Evolutionary conservation across 768 basidiomycete species (phyloP).

Genomic region (Lactarius trivialis): DNA sequence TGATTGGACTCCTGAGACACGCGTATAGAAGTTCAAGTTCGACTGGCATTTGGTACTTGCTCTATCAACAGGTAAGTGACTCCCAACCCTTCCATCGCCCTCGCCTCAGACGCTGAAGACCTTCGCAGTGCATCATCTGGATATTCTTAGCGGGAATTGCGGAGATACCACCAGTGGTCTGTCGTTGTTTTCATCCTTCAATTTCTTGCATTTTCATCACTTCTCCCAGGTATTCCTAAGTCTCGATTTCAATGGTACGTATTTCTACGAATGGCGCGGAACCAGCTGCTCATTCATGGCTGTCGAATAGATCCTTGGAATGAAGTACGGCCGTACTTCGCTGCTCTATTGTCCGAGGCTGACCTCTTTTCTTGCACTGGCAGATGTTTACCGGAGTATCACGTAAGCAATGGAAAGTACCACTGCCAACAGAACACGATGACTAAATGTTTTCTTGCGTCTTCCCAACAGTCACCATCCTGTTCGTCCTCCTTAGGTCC

Average conservation of each 20-base stretch:
- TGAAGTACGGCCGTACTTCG: not conserved
- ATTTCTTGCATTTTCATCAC: not conserved
- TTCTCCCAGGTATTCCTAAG: constrained; percentile 2
- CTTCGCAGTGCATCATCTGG: constrained; percentile 1
- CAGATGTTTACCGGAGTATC: constrained; percentile 2
- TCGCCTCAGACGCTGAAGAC: not conserved
- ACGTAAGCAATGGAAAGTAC: not conserved
- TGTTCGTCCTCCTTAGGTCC: not conserved
- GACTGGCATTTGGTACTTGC: constrained; percentile 5
- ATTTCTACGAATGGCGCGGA: not conserved
- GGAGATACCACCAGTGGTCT: not conserved
- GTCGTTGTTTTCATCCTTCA: not conserved
- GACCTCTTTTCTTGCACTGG: not conserved
- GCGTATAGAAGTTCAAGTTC: not conserved
- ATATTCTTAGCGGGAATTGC: not conserved
- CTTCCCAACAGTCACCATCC: not conserved
- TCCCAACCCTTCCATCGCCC: not conserved
- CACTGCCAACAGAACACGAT: not conserved
- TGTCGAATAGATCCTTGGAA: constrained; percentile 8
- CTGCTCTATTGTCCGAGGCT: not conserved
- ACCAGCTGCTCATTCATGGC: not conserved
- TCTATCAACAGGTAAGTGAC: constrained; percentile 17
- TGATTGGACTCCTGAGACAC: not conserved
- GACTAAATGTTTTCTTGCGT: not conserved
- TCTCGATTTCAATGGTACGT: constrained; percentile 12